Percentiles rank a stretch among this genome's conserved stretches.
These are phyloP conservation scores for Naganishia onofrii DNA, from an alignment of 768 basidiomycete genomes.

Conservation along the genomic window DNA sequence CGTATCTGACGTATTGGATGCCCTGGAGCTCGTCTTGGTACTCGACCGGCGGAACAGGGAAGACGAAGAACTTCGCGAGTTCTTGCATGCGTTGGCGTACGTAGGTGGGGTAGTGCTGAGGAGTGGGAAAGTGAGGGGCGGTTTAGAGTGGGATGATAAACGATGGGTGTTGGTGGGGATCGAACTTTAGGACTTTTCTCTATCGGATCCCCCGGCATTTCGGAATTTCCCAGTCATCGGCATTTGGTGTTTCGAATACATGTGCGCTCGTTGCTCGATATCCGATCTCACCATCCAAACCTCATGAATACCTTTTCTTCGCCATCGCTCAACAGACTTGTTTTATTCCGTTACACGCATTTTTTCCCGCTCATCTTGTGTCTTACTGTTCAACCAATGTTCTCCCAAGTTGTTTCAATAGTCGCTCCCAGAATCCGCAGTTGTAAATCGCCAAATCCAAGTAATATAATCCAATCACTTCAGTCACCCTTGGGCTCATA, in stretches of 20 bases:
- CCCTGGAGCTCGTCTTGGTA: slow-evolving; percentile 42
- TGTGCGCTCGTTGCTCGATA: not conserved
- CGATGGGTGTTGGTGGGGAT: slow-evolving; percentile 50
- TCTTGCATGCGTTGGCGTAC: slow-evolving; percentile 49
- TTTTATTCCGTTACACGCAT: not conserved
- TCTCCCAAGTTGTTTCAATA: not conserved
- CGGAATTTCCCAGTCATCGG: too few relatives aligned
- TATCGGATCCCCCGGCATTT: too few relatives aligned
- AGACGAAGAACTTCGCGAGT: slow-evolving; percentile 40
- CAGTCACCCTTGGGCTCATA: not conserved
- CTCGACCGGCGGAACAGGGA: slow-evolving; percentile 43
- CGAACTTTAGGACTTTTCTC: slow-evolving; percentile 34
- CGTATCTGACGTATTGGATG: slow-evolving; percentile 43
- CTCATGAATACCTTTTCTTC: not conserved
- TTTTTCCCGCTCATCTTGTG: not conserved
- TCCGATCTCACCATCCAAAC: not conserved
- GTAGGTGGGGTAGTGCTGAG: slow-evolving; percentile 45
- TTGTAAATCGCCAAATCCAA: not conserved
- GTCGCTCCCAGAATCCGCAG: not conserved
- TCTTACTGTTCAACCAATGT: not conserved
- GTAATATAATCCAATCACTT: not conserved
- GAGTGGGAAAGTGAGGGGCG: slow-evolving; percentile 39
- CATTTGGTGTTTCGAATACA: too few relatives aligned
- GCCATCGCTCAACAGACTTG: not conserved
- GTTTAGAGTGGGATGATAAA: slow-evolving; percentile 46